Conservation (phyloP, 2,329 filamentous ascomycete genomes). For the Cladosporium oxysporum region DNA sequence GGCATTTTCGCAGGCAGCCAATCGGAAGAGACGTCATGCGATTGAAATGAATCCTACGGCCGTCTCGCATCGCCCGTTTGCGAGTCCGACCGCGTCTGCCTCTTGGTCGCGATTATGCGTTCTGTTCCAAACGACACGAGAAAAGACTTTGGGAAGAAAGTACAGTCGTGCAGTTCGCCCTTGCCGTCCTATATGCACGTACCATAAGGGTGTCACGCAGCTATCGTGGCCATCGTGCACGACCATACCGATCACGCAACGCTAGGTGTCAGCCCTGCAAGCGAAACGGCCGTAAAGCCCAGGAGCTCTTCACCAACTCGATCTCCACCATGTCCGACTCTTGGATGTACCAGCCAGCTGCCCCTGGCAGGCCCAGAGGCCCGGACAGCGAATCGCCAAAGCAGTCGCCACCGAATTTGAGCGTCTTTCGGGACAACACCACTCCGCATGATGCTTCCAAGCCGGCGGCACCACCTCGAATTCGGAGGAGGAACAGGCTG, state of each 20-base stretch:
- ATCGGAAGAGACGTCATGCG: neutral
- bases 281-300: constrained; percentile 18
- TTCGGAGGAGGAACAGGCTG: constrained; percentile 45
- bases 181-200: neutral
- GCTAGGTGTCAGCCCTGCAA: constrained; percentile 17
- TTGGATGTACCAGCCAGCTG: constrained; percentile 23
- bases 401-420: constrained; percentile 20
- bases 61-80: neutral
- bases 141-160: neutral
- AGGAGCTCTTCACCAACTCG: neutral
- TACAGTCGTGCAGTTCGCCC: neutral
- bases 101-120: neutral
- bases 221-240: constrained; percentile 6
- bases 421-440: constrained; percentile 21
- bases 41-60: neutral
- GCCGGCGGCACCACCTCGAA: constrained; percentile 20
- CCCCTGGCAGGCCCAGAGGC: neutral
- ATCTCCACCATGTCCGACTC: constrained; percentile 22
- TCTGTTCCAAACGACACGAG: neutral
- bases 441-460: constrained; percentile 26
- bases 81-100: constrained; percentile 9
- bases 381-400: constrained; percentile 9
- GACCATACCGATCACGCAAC: constrained; percentile 7
- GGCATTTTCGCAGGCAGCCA: neutral
- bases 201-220: neutral